Evolutionary conservation across 306 rosid species (phyloP).

Genomic region (Acmispon strigosus): DNA sequence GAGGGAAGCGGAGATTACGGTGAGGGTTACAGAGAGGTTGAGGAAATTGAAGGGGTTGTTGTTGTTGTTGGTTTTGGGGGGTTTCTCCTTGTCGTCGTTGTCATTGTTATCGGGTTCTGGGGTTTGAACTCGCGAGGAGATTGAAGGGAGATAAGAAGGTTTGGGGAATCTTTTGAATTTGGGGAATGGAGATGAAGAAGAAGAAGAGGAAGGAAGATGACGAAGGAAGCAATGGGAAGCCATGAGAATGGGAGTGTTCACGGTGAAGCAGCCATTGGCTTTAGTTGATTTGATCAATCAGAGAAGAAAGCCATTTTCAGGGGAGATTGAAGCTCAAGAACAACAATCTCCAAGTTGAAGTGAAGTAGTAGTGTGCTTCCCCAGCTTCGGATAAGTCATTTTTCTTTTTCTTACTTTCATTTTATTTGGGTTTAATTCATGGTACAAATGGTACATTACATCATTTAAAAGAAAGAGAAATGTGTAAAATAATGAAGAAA

Average conservation of each 20-base stretch:
- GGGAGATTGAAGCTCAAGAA: not conserved
- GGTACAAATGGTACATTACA: no score
- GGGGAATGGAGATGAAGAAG: not conserved
- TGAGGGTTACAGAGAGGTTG: slow-evolving; percentile 62
- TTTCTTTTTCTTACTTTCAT: not conserved
- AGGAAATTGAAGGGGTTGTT: slow-evolving; percentile 40
- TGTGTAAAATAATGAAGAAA: no score
- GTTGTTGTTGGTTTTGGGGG: not conserved
- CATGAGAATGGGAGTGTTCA: slow-evolving; percentile 35
- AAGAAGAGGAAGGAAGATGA: slow-evolving; percentile 2
- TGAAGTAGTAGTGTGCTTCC: not conserved
- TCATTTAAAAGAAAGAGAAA: no score
- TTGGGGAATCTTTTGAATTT: slow-evolving; percentile 24
- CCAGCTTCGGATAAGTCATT: not conserved
- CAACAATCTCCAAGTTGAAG: not conserved
- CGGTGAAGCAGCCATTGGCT: not conserved
- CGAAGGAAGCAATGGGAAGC: slow-evolving; percentile 43
- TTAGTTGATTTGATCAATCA: not conserved
- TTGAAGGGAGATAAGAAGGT: slow-evolving; percentile 13
- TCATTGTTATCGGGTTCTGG: slow-evolving; percentile 21
- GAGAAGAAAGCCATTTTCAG: not conserved
- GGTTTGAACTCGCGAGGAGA: slow-evolving; percentile 40
- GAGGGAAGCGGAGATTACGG: slow-evolving; percentile 63
- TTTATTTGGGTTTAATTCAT: no score
- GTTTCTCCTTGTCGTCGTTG: slow-evolving; percentile 9